A percentile compares a stretch with the other conserved stretches of the same genome.
Evolutionary conservation across 371 early-diverging fungal species (phyloP).

Genomic region (Blastocladiella emersonii): DNA sequence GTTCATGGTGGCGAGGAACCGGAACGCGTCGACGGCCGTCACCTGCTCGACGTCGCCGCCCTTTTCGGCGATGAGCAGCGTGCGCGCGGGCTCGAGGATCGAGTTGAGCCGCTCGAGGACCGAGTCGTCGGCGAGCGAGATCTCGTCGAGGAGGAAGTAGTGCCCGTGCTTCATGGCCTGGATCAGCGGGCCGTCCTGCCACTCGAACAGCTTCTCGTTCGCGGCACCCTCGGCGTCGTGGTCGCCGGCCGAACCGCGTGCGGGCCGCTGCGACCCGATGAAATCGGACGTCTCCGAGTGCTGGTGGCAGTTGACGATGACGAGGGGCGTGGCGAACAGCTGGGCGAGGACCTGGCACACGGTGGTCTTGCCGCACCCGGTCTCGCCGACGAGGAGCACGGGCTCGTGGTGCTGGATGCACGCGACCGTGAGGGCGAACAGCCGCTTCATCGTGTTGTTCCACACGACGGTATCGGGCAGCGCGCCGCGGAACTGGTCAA

Average conservation of each 20-base stretch:
- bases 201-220: constrained; percentile 56
- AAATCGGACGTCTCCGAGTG: constrained; percentile 96
- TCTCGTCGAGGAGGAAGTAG: constrained; percentile 97
- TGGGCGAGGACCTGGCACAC: constrained; percentile 86
- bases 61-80: constrained; percentile 89
- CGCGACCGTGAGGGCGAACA: constrained; percentile 74
- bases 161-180: constrained; percentile 89
- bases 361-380: constrained; percentile 99
- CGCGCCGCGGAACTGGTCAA: background rate
- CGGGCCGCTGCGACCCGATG: constrained; percentile 92
- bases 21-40: constrained; percentile 57
- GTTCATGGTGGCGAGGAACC: constrained; percentile 99
- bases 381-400: constrained; percentile 95
- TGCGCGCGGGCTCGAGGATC: constrained; percentile 86
- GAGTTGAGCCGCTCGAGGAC: constrained; percentile 98
- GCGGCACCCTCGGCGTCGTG: constrained; percentile 23
- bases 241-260: constrained; percentile 39
- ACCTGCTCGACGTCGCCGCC: constrained; percentile 61
- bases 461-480: constrained; percentile 49
- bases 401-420: constrained; percentile 84
- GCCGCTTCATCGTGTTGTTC: constrained; percentile 87
- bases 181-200: constrained; percentile 93
- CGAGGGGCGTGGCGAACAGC: constrained; percentile 45
- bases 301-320: constrained; percentile 95
- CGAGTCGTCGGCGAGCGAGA: constrained; percentile 98